These are phyloP conservation scores for Lichtheimia hyalospora DNA, from an alignment of 371 early-diverging fungal species.

Conservation along the genomic window DNA sequence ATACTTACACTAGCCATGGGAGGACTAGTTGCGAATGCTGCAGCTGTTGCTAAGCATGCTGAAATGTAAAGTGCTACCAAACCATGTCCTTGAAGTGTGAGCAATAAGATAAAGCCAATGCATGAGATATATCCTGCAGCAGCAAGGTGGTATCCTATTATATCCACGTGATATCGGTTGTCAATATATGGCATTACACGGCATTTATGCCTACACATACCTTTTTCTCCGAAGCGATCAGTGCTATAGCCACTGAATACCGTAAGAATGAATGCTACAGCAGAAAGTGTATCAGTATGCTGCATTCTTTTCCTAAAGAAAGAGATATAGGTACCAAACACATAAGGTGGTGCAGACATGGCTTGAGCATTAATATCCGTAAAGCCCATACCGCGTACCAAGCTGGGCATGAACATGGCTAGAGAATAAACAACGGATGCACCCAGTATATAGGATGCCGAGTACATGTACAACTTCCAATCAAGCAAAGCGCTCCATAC, in stretches of 20 bases:
- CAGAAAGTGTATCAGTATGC: not conserved
- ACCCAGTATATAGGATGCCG: constrained; percentile 59
- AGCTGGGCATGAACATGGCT: constrained; percentile 68
- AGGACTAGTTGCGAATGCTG: constrained; percentile 58
- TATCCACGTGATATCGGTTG: constrained; percentile 41
- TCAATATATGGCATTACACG: not conserved
- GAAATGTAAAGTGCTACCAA: constrained; percentile 42
- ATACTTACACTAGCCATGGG: constrained; percentile 39
- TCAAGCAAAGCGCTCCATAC: constrained; percentile 55
- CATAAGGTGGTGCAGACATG: constrained; percentile 28
- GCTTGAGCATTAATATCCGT: constrained; percentile 49
- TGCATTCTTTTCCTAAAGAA: not conserved
- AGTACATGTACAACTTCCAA: constrained; percentile 57
- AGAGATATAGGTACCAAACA: not conserved
- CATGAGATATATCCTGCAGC: constrained; percentile 55
- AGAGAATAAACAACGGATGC: constrained; percentile 64
- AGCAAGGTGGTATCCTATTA: constrained; percentile 66
- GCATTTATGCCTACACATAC: constrained; percentile 13
- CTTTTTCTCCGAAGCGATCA: constrained; percentile 61
- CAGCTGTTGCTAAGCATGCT: constrained; percentile 51
- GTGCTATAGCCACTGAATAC: constrained; percentile 57
- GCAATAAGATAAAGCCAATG: constrained; percentile 64
- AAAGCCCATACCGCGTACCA: constrained; percentile 68
- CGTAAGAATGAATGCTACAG: constrained; percentile 47
- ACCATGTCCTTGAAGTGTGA: constrained; percentile 25